Evolutionary conservation across 495 filamentous ascomycete genomes (phyloP).

Genomic region (Penicillium subrubescens): DNA sequence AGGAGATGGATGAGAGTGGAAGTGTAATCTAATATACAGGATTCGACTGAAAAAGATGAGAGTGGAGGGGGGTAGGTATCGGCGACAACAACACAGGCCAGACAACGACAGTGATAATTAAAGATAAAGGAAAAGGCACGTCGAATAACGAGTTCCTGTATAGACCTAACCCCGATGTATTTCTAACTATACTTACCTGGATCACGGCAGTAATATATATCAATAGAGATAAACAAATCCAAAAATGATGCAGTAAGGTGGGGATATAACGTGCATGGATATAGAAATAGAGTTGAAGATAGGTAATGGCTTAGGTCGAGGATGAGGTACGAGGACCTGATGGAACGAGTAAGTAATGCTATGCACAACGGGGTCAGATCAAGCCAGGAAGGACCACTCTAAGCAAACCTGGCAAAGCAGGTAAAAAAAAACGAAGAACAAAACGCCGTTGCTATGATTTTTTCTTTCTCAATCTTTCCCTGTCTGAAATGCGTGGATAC

Average conservation of each 20-base stretch:
- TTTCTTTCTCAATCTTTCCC: slow-evolving; percentile 15
- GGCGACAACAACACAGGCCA: no score
- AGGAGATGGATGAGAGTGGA: no score
- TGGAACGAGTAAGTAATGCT: neutral
- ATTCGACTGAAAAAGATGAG: no score
- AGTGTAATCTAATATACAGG: no score
- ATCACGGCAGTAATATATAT: neutral
- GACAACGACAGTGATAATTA: no score
- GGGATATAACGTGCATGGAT: no score
- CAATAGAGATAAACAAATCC: neutral
- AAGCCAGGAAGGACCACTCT: neutral
- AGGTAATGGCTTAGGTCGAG: neutral
- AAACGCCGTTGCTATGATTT: slow-evolving; percentile 34
- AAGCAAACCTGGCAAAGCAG: neutral
- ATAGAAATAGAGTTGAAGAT: neutral
- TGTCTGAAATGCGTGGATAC: slow-evolving; percentile 13
- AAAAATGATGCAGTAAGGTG: neutral
- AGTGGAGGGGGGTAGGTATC: no score
- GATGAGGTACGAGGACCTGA: neutral
- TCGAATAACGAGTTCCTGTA: neutral
- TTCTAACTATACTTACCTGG: neutral
- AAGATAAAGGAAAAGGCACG: no score
- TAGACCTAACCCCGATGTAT: neutral
- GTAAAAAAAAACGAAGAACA: slow-evolving; percentile 4
- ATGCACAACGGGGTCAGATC: neutral